phyloP scores from a whole-genome alignment of 306 rosid genomes.

The Prunus campanulata region DNA sequence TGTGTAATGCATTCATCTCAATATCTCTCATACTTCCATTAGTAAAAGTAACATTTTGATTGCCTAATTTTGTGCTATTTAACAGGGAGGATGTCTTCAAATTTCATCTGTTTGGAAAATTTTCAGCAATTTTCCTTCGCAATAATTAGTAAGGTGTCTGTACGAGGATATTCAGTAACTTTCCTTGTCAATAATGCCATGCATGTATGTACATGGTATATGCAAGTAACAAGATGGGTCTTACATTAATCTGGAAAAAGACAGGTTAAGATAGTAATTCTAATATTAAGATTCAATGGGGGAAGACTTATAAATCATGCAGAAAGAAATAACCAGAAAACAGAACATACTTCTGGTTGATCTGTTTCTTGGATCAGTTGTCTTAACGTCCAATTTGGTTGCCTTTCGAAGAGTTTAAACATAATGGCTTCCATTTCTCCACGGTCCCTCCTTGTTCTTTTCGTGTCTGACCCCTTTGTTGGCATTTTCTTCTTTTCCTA shows the following conservation, averaged over 20 bases:
- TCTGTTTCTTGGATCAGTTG: constrained; percentile 79
- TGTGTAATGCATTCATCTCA: background rate
- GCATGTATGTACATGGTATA: background rate
- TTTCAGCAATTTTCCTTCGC: background rate
- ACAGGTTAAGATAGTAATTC: background rate
- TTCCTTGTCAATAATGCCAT: background rate
- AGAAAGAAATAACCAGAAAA: background rate
- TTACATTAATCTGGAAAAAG: background rate
- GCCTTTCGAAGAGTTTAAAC: constrained; percentile 79
- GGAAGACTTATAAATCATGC: background rate
- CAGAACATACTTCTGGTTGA: constrained; percentile 91
- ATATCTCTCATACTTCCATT: background rate
- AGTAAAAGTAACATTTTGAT: background rate
- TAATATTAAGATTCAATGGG: background rate
- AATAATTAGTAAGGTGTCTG: background rate
- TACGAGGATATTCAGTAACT: background rate
- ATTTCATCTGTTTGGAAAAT: background rate
- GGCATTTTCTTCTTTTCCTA: constrained; percentile 78
- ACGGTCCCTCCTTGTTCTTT: constrained; percentile 82
- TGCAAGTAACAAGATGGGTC: background rate
- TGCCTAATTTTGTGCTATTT: background rate
- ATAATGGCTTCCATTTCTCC: constrained; percentile 83
- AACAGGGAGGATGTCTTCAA: background rate
- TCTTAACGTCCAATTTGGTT: constrained; percentile 74
- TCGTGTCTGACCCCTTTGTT: constrained; percentile 50